Evolutionary conservation across 2,329 filamentous ascomycete genomes (phyloP).

Genomic region (Beauveria asiatica): DNA sequence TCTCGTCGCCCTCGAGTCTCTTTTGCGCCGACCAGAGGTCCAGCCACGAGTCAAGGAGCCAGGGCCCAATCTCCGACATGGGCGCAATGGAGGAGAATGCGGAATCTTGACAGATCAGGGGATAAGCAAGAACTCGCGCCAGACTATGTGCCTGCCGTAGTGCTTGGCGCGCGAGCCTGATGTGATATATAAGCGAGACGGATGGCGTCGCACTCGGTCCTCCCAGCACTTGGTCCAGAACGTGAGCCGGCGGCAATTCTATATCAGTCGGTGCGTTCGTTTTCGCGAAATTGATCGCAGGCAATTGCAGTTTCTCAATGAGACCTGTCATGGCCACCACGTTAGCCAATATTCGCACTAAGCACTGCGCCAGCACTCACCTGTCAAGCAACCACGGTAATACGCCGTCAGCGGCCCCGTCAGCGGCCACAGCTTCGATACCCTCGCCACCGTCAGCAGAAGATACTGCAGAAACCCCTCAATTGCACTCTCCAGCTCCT

Average conservation of each 20-base stretch:
- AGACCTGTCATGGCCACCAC: slow-evolving; percentile 18
- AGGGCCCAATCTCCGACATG: slow-evolving; percentile 34
- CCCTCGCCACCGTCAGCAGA: slow-evolving; percentile 35
- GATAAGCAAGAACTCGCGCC: slow-evolving; percentile 34
- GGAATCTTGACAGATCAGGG: slow-evolving; percentile 26
- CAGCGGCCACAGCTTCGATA: slow-evolving; percentile 40
- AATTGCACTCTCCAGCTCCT: slow-evolving; percentile 41
- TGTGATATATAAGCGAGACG: slow-evolving; percentile 29
- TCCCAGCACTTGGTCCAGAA: slow-evolving; percentile 28
- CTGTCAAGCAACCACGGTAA: slow-evolving; percentile 37
- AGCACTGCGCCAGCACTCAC: slow-evolving; percentile 25
- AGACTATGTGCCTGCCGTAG: slow-evolving; percentile 38
- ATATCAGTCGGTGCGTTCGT: slow-evolving; percentile 21
- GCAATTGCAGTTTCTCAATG: slow-evolving; percentile 27
- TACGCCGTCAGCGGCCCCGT: slow-evolving; percentile 37
- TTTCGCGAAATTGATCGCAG: slow-evolving; percentile 19
- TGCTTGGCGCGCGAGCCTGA: slow-evolving; percentile 34
- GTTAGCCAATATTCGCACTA: slow-evolving; percentile 12
- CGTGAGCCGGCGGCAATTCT: slow-evolving; percentile 31
- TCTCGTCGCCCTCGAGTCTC: slow-evolving; percentile 25
- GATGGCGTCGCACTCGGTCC: slow-evolving; percentile 5
- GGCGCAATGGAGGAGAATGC: slow-evolving; percentile 24
- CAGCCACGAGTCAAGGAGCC: slow-evolving; percentile 42
- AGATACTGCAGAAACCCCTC: slow-evolving; percentile 43
- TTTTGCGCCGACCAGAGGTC: slow-evolving; percentile 33